Evolutionary conservation across 2,329 filamentous ascomycete genomes (phyloP).

Genomic region (Reticulascus tulasneorum): DNA sequence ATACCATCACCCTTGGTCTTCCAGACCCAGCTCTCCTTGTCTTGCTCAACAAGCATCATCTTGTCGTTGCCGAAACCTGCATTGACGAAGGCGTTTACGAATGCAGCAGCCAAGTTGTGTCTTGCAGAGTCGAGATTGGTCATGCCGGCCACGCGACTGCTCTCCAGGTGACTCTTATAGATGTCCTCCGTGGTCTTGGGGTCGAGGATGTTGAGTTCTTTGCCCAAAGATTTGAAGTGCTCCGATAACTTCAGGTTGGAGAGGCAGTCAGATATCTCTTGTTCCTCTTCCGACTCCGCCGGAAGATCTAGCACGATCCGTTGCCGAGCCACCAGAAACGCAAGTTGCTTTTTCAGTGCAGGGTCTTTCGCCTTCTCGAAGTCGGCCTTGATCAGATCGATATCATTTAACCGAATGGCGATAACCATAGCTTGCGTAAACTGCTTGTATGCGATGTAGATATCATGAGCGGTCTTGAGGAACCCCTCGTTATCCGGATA

Average conservation of each 20-base stretch:
- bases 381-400: conserved; percentile 74
- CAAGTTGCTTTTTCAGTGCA: conserved; percentile 86
- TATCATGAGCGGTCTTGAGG: conserved; percentile 84
- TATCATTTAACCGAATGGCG: conserved; percentile 88
- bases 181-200: conserved; percentile 98
- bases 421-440: conserved; percentile 90
- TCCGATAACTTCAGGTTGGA: conserved; percentile 85
- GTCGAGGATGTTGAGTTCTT: conserved; percentile 94
- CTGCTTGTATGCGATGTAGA: conserved; percentile 92
- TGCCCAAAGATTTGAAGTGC: conserved; percentile 89
- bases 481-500: conserved; percentile 97
- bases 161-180: conserved; percentile 98
- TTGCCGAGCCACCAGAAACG: conserved; percentile 87
- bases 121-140: conserved; percentile 93
- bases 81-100: conserved; percentile 96
- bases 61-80: conserved; percentile 94
- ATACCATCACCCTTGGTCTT: conserved; percentile 98
- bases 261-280: conserved; percentile 75
- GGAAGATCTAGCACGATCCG: conserved; percentile 75
- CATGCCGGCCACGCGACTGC: conserved; percentile 83
- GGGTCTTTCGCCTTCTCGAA: conserved; percentile 78
- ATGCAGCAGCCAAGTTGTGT: conserved; percentile 92
- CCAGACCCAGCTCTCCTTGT: conserved; percentile 95
- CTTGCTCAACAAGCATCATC: conserved; percentile 89
- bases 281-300: conserved; percentile 62